Evolutionary conservation across 257 asterid species (phyloP).

Genomic region (Mentha longifolia): DNA sequence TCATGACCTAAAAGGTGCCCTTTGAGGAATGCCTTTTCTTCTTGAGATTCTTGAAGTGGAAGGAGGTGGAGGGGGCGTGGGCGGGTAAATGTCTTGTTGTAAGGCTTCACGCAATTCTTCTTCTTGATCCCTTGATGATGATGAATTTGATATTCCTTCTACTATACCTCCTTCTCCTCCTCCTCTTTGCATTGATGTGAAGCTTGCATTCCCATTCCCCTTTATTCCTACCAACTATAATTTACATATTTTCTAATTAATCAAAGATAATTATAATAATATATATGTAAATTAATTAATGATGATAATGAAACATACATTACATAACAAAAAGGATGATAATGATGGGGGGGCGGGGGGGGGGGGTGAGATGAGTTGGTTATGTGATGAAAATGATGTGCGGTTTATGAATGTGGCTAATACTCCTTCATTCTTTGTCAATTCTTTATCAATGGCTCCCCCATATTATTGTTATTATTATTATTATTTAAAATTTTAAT

Average conservation of each 20-base stretch:
- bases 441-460: slow-evolving; percentile 17
- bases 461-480: too few relatives aligned
- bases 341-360: slow-evolving; percentile 39
- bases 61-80: slow-evolving; percentile 84
- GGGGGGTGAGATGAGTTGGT: too few relatives aligned
- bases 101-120: slow-evolving; percentile 81
- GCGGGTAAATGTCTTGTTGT: slow-evolving; percentile 85
- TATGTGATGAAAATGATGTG: slow-evolving; percentile 41
- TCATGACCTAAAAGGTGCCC: slow-evolving; percentile 89
- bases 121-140: slow-evolving; percentile 34
- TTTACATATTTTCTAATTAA: too few relatives aligned
- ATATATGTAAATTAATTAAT: neutral
- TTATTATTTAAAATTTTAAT: too few relatives aligned
- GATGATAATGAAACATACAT: slow-evolving; percentile 35
- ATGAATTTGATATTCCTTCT: slow-evolving; percentile 46
- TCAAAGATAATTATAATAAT: neutral
- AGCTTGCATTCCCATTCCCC: slow-evolving; percentile 74
- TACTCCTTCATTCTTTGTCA: neutral
- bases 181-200: slow-evolving; percentile 51
- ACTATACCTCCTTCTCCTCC: neutral
- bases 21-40: slow-evolving; percentile 95
- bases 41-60: slow-evolving; percentile 67
- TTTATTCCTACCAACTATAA: slow-evolving; percentile 84
- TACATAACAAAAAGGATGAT: slow-evolving; percentile 40
- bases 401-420: slow-evolving; percentile 28